These are phyloP conservation scores for Blumeriella jaapii DNA, from an alignment of 2,329 filamentous ascomycete species.

Conservation along the genomic window DNA sequence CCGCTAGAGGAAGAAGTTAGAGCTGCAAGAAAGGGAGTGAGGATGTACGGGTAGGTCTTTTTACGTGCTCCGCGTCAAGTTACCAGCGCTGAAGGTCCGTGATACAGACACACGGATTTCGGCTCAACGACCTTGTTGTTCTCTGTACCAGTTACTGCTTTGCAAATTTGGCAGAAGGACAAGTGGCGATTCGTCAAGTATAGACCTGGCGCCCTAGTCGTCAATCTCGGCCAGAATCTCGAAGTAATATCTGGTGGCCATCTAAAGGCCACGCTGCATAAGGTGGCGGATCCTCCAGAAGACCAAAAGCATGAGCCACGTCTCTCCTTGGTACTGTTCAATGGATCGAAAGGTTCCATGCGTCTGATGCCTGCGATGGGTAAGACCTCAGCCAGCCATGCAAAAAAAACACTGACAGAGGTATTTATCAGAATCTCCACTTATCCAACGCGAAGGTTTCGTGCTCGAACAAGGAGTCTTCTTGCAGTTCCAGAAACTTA, in stretches of 20 bases:
- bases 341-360: slow-evolving; percentile 34
- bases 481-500: slow-evolving; percentile 34
- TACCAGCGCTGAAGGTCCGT: not conserved
- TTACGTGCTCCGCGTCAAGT: not conserved
- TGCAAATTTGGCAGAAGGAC: slow-evolving; percentile 36
- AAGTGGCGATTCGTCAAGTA: slow-evolving; percentile 36
- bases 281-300: slow-evolving; percentile 32
- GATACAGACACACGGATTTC: slow-evolving; percentile 36
- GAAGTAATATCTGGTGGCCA: slow-evolving; percentile 35
- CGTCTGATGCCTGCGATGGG: slow-evolving; percentile 31
- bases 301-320: slow-evolving; percentile 32
- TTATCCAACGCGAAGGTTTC: slow-evolving; percentile 33
- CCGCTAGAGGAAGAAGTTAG: slow-evolving; percentile 27
- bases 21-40: slow-evolving; percentile 29
- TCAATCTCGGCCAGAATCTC: slow-evolving; percentile 35
- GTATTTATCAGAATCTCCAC: slow-evolving; percentile 24
- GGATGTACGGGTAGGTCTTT: slow-evolving; percentile 28
- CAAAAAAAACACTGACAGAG: not conserved
- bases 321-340: slow-evolving; percentile 34
- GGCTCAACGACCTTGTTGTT: slow-evolving; percentile 36
- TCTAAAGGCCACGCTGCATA: slow-evolving; percentile 35
- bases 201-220: slow-evolving; percentile 34
- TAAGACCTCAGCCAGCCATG: not conserved
- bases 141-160: slow-evolving; percentile 34
- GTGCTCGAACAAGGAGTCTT: slow-evolving; percentile 35